phyloP scores from a whole-genome alignment of 257 asterid genomes.

The Catharanthus roseus region DNA sequence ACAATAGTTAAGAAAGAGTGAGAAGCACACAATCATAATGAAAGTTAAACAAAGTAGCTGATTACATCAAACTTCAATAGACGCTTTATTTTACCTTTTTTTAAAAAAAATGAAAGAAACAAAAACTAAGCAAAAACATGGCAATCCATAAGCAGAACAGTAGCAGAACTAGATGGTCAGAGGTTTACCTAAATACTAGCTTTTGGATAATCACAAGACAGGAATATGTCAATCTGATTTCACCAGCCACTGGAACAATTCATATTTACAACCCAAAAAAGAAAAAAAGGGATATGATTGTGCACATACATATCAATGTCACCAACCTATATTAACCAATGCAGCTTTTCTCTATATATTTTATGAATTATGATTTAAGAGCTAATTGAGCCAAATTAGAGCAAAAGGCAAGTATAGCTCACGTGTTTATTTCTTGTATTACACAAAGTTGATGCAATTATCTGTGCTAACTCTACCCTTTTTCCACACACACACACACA shows the following conservation, averaged over 20 bases:
- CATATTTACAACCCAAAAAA: not conserved
- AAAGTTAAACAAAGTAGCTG: not conserved
- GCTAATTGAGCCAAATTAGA: not conserved
- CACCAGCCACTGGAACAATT: not conserved
- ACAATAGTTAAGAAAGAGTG: not conserved
- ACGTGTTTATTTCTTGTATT: not conserved
- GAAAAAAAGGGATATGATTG: not conserved
- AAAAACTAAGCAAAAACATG: not conserved
- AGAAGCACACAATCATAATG: not conserved
- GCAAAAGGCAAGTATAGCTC: not conserved
- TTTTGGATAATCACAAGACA: not conserved
- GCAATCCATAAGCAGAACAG: not conserved
- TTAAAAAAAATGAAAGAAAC: no score
- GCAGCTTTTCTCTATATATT: not conserved
- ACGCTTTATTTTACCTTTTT: no score
- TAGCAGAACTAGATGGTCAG: not conserved
- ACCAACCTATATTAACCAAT: not conserved
- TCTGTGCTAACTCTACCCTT: not conserved
- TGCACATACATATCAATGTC: not conserved
- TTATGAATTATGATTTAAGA: not conserved
- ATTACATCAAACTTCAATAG: not conserved
- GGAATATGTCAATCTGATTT: not conserved
- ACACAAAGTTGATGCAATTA: not conserved
- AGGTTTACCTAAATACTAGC: no score
- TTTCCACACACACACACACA: not conserved